Evolutionary conservation across 148 eudicot species (phyloP).

Genomic region (Persicaria maculosa): DNA sequence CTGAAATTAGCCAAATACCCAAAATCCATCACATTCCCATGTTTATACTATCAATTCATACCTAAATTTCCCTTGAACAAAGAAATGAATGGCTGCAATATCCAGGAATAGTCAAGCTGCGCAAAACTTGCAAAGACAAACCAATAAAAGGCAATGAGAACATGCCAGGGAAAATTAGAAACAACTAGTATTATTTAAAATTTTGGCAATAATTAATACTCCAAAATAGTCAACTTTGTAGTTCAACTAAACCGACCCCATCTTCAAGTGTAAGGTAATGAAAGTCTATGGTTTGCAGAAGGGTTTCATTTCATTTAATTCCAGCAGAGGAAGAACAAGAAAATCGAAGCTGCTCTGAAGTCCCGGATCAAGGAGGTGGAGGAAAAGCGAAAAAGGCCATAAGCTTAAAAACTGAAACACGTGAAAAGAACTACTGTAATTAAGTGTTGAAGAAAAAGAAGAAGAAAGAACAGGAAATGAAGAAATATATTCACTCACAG

Average conservation of each 20-base stretch:
- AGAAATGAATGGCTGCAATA: background rate
- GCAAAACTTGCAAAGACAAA: constrained; percentile 1
- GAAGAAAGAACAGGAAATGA: background rate
- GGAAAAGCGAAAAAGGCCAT: background rate
- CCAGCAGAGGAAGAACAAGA: background rate
- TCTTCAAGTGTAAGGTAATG: constrained; percentile 2
- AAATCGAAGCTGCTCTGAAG: background rate
- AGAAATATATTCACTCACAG: background rate
- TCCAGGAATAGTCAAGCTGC: background rate
- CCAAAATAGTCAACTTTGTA: background rate
- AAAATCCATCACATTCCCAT: background rate
- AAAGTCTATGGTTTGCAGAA: background rate
- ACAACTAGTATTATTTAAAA: background rate
- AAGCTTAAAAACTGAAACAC: background rate
- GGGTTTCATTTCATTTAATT: constrained; percentile 1
- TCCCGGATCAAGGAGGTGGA: background rate
- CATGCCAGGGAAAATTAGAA: background rate
- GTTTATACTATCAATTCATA: background rate
- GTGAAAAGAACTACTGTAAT: background rate
- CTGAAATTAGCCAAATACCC: background rate
- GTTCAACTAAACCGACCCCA: constrained; percentile 10
- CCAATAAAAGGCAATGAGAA: background rate
- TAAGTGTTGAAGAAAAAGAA: background rate
- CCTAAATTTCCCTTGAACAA: background rate
- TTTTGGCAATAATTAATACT: background rate